Base-by-base conservation (phyloP, 2,329 filamentous ascomycete species). In the Exophiala mesophila region DNA sequence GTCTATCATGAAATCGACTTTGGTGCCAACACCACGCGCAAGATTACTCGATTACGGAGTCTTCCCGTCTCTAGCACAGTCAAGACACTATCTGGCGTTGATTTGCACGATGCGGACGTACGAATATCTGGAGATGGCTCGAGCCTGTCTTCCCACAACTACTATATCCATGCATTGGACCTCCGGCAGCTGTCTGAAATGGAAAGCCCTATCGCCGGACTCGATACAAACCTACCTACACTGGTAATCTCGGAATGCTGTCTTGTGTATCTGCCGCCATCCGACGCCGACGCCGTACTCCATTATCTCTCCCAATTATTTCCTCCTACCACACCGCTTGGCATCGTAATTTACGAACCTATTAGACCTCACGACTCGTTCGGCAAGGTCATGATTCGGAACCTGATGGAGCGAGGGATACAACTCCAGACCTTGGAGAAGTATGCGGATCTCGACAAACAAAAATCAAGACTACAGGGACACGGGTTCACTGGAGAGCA, bases 1-100 rank as follows among this genome's bases (percentile, higher is more conserved):
- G 62, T 83, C 44, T 98, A 97, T 63, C 89, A 97, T 63, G 92
- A 98, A 63, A 71, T 98, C 43, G 92, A 98, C 63, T 97, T 97
- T 57, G 74, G 84, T 1, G 65, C 75, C 16, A 88, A 89, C 41
- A 82, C 80, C n/a, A 60, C 68, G 2, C 72, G 74, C 30, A 95
- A 90, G 64, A 73, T 84, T 32, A 58, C 4, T 15, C 47, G 41
- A 17, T 28, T 56, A 20, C 39, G 44, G 55, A 39, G 55, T 59
- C 38, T 39, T 5, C 24, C 37, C 18, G 49, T 52, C 59, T 10
- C 45, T 53, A 19, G 53, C 65, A 8, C 60, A 58, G 39, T 47
- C 9, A 59, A 57, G 17, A 50, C 55, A 5, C 37, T 69, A 3
- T 58, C 59, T 5, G 54, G 62, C 5, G 48, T 57, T 9, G 44